These are phyloP conservation scores for Quercus suber DNA, from an alignment of 306 rosid genomes.

Conservation along the genomic window DNA sequence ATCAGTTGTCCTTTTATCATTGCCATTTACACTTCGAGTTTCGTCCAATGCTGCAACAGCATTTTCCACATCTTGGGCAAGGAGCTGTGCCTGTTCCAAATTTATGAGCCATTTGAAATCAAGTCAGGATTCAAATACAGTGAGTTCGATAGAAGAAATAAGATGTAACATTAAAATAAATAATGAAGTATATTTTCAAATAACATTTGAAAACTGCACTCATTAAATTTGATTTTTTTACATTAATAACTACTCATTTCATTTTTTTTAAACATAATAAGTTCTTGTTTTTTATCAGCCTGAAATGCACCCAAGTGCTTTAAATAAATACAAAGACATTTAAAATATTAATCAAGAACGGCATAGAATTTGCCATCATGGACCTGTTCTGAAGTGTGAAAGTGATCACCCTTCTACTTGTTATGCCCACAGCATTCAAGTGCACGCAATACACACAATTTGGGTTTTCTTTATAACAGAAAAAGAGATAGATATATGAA, in stretches of 20 bases:
- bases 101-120: conserved; percentile 17
- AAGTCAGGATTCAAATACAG: neutral
- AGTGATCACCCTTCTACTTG: neutral
- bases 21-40: conserved; percentile 14
- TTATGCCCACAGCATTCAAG: no score
- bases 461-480: no score
- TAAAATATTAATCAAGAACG: neutral
- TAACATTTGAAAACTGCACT: neutral
- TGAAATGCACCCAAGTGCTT: neutral
- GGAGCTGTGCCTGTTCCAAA: conserved; percentile 84
- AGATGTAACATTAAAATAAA: neutral
- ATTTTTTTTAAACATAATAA: no score
- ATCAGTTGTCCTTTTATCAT: conserved; percentile 32
- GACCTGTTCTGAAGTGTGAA: neutral
- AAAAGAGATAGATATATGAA: no score
- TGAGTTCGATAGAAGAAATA: neutral
- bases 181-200: neutral
- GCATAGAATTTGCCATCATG: neutral
- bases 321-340: neutral
- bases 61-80: conserved; percentile 67
- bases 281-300: neutral
- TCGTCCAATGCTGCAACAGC: conserved; percentile 37
- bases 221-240: neutral
- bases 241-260: neutral
- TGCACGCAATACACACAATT: no score